phyloP scores from a whole-genome alignment of 805 yeast species.

The Ogataea saltuana region DNA sequence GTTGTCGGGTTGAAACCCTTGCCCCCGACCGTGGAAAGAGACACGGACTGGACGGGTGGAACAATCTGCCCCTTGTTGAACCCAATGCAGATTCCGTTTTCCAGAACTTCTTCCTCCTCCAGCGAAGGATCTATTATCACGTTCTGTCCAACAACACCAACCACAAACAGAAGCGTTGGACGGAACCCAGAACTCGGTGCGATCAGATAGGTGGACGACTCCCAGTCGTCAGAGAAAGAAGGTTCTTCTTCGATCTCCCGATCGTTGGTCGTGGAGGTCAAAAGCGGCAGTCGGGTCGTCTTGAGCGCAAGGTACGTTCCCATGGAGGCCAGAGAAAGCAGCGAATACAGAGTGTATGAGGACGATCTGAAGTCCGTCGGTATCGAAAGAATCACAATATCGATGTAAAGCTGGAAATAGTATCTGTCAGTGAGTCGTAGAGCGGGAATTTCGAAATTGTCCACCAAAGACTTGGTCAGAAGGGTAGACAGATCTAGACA shows the following conservation, averaged over 20 bases:
- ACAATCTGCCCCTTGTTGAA: constrained; percentile 68
- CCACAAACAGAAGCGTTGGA: constrained; percentile 76
- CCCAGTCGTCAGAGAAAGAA: constrained; percentile 88
- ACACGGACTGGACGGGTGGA: constrained; percentile 73
- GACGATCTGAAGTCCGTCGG: constrained; percentile 39
- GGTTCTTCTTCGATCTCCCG: constrained; percentile 82
- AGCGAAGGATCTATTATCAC: constrained; percentile 80
- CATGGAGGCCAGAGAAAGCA: constrained; percentile 66
- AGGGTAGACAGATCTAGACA: constrained; percentile 64
- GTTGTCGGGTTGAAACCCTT: constrained; percentile 55
- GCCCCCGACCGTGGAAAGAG: constrained; percentile 50
- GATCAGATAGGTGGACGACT: constrained; percentile 49
- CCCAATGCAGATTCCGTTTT: constrained; percentile 75
- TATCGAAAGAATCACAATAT: constrained; percentile 74
- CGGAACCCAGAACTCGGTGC: constrained; percentile 42
- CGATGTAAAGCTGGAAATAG: constrained; percentile 75
- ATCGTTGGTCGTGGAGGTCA: constrained; percentile 67
- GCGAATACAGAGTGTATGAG: constrained; percentile 68
- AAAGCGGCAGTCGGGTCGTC: constrained; percentile 71
- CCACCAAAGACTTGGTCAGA: constrained; percentile 52
- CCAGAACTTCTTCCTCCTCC: constrained; percentile 87
- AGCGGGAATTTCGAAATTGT: constrained; percentile 51
- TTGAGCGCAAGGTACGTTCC: constrained; percentile 80
- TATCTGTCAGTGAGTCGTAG: constrained; percentile 71
- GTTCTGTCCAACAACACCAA: constrained; percentile 71